These are phyloP conservation scores for Yarrowia galli DNA, from an alignment of 1,139 yeast species.

Conservation along the genomic window DNA sequence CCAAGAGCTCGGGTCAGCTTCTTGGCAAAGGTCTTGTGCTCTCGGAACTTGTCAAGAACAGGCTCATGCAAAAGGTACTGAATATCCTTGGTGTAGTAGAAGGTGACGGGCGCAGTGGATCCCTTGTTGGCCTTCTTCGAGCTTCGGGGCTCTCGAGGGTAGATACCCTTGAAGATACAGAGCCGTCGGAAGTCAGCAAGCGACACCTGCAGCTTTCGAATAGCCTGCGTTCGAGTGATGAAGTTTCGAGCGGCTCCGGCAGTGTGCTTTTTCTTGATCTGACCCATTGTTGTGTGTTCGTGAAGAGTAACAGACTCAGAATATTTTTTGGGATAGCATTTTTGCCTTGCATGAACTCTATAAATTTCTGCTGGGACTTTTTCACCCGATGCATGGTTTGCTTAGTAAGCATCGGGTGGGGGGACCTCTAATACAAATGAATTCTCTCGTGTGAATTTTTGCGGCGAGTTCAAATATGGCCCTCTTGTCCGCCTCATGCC, in stretches of 20 bases:
- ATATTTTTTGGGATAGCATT: slow-evolving; percentile 37
- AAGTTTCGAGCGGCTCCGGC: slow-evolving; percentile 92
- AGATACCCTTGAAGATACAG: slow-evolving; percentile 91
- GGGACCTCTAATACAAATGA: background rate
- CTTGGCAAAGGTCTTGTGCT: slow-evolving; percentile 91
- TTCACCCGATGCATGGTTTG: slow-evolving; percentile 6
- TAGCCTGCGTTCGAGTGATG: slow-evolving; percentile 94
- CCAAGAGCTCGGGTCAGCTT: slow-evolving; percentile 91
- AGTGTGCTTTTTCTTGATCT: slow-evolving; percentile 76
- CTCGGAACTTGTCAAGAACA: slow-evolving; percentile 87
- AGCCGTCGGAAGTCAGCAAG: slow-evolving; percentile 96
- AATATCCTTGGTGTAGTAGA: slow-evolving; percentile 92
- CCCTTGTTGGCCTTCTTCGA: slow-evolving; percentile 98
- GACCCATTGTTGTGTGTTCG: slow-evolving; percentile 39
- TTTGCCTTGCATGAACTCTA: slow-evolving; percentile 34
- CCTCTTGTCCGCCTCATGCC: background rate
- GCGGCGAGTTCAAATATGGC: background rate
- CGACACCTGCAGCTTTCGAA: slow-evolving; percentile 85
- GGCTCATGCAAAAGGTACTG: slow-evolving; percentile 97
- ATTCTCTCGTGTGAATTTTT: background rate
- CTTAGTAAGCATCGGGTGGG: background rate
- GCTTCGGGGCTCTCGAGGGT: slow-evolving; percentile 94
- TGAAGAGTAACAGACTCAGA: slow-evolving; percentile 25
- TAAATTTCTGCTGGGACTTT: slow-evolving; percentile 23
- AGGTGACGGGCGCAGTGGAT: slow-evolving; percentile 93